Conservation (phyloP, 1,284 basidiomycete species). For the Cryptococcus maquisensis region DNA sequence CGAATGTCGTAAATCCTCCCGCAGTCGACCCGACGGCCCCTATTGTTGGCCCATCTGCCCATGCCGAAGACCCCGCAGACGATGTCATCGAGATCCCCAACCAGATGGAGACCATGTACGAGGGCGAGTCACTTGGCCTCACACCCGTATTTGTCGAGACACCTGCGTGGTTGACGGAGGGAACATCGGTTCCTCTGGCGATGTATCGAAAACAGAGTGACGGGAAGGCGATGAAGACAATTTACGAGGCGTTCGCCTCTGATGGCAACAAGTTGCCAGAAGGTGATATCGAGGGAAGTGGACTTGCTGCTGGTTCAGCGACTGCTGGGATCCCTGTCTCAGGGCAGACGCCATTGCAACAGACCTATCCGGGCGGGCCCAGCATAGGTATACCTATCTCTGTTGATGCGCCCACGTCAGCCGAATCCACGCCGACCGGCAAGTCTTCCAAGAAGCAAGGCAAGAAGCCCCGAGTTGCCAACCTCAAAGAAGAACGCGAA, state of each 20-base stretch:
- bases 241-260: slow-evolving; percentile 26
- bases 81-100: slow-evolving; percentile 19
- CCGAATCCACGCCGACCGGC: background rate
- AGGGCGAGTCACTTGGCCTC: slow-evolving; percentile 21
- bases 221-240: slow-evolving; percentile 21
- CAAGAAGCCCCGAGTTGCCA: slow-evolving; percentile 1
- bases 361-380: background rate
- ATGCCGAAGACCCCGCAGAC: slow-evolving; percentile 8
- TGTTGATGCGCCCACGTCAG: background rate
- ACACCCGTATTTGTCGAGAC: slow-evolving; percentile 31
- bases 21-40: slow-evolving; percentile 5
- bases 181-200: slow-evolving; percentile 17
- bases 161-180: slow-evolving; percentile 32
- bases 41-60: slow-evolving; percentile 1
- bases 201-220: slow-evolving; percentile 34
- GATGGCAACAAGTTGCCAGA: background rate
- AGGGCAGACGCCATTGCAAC: background rate
- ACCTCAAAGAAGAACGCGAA: slow-evolving; percentile 2
- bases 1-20: background rate
- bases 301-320: background rate
- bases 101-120: slow-evolving; percentile 25
- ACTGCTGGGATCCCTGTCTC: background rate
- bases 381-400: background rate
- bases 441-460: background rate
- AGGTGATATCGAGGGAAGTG: background rate